Evolutionary conservation across 495 filamentous ascomycete genomes (phyloP), one percentile per base, ranked within the genome.

Genomic region (Rusavskia elegans): DNA sequence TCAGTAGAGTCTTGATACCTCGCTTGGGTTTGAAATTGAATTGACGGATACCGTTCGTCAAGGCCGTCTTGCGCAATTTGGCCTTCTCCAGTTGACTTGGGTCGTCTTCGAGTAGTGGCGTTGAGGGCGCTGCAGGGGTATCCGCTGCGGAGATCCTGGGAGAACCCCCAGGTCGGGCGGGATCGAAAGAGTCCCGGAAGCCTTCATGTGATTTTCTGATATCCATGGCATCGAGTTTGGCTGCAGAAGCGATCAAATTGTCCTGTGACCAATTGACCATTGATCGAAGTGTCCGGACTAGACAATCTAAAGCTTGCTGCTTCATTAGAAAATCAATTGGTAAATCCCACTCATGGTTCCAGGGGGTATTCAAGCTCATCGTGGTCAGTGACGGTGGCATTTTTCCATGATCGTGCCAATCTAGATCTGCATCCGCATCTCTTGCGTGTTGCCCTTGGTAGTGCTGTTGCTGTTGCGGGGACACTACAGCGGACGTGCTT

Each of bases 21-120:
- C 85, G 80, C 63, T 97, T 99, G 3, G 93, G 87, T 62, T 99
- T 99, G 74, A 87, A 97, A 62, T 99, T 99, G 72, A 99, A 99
- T 53, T 87, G 85, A 39, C 83, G 82, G 56, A 95, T 82, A 1
- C 84, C 87, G 57, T 93, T 89, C 39, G 79, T 83, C 52, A 95
- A 70, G 4, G 90, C 90, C 27, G 87, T 97, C 69, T 99, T 99
- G 40, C 83, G 76, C 54, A 87, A 85, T 70, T 96, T 97, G 49
- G 85, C 87, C 63, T 83, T 93, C 61, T 96, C 92, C 30, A 99
- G 73, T 61, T 97, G 81, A 41, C 76, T 84, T 2, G 88, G 89
- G 57, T 99, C 93, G 61, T 98, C 92, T 52, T 93, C 87, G 1
- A 83, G 63, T 7, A 84, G 56, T 7, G 89, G 85, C 0, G 88